A percentile compares a stretch with the other conserved stretches of the same genome.
Conservation (phyloP, 2,329 filamentous ascomycete genomes). For the Parastagonospora avenae region DNA sequence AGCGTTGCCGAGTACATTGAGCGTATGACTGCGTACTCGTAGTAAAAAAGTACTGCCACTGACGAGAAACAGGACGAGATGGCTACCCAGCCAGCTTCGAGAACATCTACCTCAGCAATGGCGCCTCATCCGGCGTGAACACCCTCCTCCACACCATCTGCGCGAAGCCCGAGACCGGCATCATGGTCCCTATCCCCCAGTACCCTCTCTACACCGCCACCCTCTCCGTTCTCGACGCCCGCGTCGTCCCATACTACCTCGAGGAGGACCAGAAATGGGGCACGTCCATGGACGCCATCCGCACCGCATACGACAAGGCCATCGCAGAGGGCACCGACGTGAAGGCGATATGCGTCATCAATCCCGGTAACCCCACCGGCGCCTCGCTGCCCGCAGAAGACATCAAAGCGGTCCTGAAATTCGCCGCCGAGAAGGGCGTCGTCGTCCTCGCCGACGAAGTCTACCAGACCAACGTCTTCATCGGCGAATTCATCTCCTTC, state of each 20-base stretch:
- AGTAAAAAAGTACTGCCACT: constrained; percentile 2
- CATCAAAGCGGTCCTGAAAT: constrained; percentile 82
- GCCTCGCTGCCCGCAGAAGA: constrained; percentile 80
- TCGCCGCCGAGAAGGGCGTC: constrained; percentile 82
- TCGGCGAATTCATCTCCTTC: constrained; percentile 93
- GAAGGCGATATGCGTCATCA: constrained; percentile 94
- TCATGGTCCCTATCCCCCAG: constrained; percentile 94
- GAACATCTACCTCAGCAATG: constrained; percentile 87
- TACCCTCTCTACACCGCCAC: constrained; percentile 98
- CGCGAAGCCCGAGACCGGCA: constrained; percentile 73
- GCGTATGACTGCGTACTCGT: constrained; percentile 57
- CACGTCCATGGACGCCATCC: constrained; percentile 81
- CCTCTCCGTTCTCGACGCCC: constrained; percentile 81
- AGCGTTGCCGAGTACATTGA: constrained; percentile 94
- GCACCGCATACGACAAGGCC: constrained; percentile 73
- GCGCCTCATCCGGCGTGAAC: constrained; percentile 93
- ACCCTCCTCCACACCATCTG: constrained; percentile 91
- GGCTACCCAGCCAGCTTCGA: constrained; percentile 81
- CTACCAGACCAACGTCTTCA: constrained; percentile 98
- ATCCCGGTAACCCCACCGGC: constrained; percentile 96
- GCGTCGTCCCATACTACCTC: constrained; percentile 90
- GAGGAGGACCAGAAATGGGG: constrained; percentile 88
- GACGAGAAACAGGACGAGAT: constrained; percentile 69
- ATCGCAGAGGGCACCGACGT: constrained; percentile 80
- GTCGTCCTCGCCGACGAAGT: constrained; percentile 96